Evolutionary conservation across 192 early-diverging fungal genomes (phyloP), one percentile per base, ranked within the genome.

Genomic region (Coemansia sp.): DNA sequence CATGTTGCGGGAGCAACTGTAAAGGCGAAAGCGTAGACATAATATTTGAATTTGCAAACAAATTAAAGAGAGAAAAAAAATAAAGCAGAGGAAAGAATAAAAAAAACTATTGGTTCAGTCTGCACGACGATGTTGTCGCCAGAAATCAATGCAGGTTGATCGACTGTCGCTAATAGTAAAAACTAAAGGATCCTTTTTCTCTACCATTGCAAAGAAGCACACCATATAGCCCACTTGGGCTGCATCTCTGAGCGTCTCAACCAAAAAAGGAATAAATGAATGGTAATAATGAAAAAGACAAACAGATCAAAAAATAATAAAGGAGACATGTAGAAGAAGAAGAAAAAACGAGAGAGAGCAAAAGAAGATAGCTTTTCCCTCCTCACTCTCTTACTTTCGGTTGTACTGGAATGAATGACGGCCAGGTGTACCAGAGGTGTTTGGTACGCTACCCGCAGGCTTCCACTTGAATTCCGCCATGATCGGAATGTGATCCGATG

Each of bases 401-500:
- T 65, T 69, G 62, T 74, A 83, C 36, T 78, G 75, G 69, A 83
- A 83, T 44, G 72, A 64, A n/a, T 77, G 80, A 16, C 75, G 69
- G 11, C 64, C 66, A 24, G 74, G 58, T 15, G 75, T 44, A 12
- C 70, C 27, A 12, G 71, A 31, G 0, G 61, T 16, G 15, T 52
- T 68, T 7, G 70, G 33, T 11, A 41, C 65, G 43, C 55, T 79
- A 1, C 76, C 77, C 3, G 47, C 58, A 40, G 78, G 78, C 61
- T 75, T 78, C 84, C 89, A 89, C 69, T 87, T 89, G 83, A 93
- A 89, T 78, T 93, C 90, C 8, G 90, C 87, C 84, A 91, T 80
- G 52, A 93, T 86, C 12, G 89, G 87, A 29, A 93, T 88, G 69
- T 93, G 92, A 69, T 94, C 92, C 16, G 92, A 94, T 6, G 92